Evolutionary conservation across 495 filamentous ascomycete species (phyloP).

Genomic region (Evansstolkia leycettana): DNA sequence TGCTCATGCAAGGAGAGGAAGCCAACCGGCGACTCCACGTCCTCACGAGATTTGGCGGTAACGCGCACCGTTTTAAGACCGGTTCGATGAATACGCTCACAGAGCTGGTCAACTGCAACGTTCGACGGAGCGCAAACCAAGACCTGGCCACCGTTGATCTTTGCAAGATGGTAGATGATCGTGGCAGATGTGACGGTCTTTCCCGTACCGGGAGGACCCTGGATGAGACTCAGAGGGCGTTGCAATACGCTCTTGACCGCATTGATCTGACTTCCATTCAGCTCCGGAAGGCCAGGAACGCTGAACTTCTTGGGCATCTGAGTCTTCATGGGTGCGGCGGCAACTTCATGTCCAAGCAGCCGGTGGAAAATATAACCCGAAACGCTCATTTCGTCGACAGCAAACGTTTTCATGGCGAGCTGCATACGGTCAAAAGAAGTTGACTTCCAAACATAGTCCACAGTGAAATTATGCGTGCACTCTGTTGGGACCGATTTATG

Average conservation of each 20-base stretch:
- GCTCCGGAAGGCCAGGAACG: constrained; percentile 86
- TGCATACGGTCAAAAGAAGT: constrained; percentile 99
- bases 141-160: constrained; percentile 88
- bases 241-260: constrained; percentile 93
- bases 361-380: constrained; percentile 99
- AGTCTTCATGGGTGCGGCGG: constrained; percentile 91
- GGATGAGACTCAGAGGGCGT: constrained; percentile 88
- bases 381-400: constrained; percentile 95
- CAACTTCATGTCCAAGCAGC: constrained; percentile 90
- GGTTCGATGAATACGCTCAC: constrained; percentile 91
- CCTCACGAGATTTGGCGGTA: constrained; percentile 95
- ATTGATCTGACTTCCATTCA: constrained; percentile 92
- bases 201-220: constrained; percentile 92
- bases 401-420: constrained; percentile 97
- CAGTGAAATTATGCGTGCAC: constrained; percentile 95
- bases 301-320: constrained; percentile 94
- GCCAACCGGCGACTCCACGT: constrained; percentile 92
- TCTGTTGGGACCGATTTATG: constrained; percentile 95
- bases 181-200: constrained; percentile 99
- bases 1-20: constrained; percentile 95
- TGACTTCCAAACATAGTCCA: constrained; percentile 99
- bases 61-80: constrained; percentile 95
- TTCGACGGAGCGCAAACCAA: constrained; percentile 97
- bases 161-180: constrained; percentile 94
- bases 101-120: constrained; percentile 96